Base-by-base conservation (phyloP, 23 red algal species). In the Agarophyton chilense region DNA sequence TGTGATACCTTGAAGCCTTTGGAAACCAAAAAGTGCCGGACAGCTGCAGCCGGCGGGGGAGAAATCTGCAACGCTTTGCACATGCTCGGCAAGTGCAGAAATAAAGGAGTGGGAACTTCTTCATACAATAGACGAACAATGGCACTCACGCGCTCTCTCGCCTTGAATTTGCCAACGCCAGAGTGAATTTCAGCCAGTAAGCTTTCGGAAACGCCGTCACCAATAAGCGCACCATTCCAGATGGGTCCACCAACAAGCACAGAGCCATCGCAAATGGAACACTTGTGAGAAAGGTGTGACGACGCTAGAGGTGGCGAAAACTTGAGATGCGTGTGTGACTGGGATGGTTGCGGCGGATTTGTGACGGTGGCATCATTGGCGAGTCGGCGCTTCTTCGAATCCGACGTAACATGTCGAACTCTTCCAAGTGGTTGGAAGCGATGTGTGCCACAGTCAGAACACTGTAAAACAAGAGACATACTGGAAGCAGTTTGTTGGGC, bases 191-290 rank as follows among this genome's bases (percentile, higher is more conserved):
- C 78, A 10, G 56, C 25, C 2, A 83, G 65, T 71, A 93, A 41
- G 21, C 88, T 67, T 62, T 89, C 36, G 11, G 87, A 81, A 19
- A 97, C 83, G 2, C 81, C 63, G 52, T 79, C 62, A 58, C 82
- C 93, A 57, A 57, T 87, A 36, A 98, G 68, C 22, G 82, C 8
- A 14, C 90, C 93, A 57, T 83, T 93, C 63, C 90, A 98, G 38
- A 98, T 94, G 22, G 96, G 96, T 7, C 96, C 96, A 31, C 72
- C 82, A 0, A 98, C 41, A 21, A 82, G 52, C 73, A 95, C 58
- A 41, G 52, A 43, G 38, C 79, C 78, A 10, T 79, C 77, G 28
- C 92, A 95, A 19, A 87, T 70, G 26, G 54, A 71, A 57, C 92
- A 95, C 26, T 39, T 55, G 46, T 54, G 29, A 12, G 89, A 85